Evolutionary conservation across 2,329 filamentous ascomycete species (phyloP).

Genomic region (Grosmannia huntii): DNA sequence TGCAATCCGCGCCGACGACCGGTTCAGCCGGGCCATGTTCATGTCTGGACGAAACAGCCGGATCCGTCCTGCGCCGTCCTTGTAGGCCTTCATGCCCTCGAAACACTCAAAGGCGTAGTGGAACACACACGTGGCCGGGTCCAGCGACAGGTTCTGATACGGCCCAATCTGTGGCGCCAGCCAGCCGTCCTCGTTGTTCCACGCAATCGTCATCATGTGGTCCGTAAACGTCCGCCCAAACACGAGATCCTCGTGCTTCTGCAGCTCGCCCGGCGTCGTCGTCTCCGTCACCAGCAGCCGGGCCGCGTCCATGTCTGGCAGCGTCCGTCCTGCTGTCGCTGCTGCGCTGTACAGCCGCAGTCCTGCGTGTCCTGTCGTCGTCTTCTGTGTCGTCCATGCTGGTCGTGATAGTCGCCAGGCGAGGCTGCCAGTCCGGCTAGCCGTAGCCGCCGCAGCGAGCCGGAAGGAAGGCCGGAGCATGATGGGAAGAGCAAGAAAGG

Average conservation of each 20-base stretch:
- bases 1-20: constrained; percentile 80
- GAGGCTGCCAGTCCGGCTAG: not conserved
- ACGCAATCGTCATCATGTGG: constrained; percentile 94
- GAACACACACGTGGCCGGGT: constrained; percentile 92
- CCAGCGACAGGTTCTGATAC: constrained; percentile 93
- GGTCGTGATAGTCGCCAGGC: constrained; percentile 7
- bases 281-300: constrained; percentile 67
- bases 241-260: constrained; percentile 67
- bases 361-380: not conserved
- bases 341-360: constrained; percentile 37
- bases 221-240: constrained; percentile 92
- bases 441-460: not conserved
- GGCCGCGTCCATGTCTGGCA: constrained; percentile 61
- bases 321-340: constrained; percentile 36
- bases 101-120: constrained; percentile 98
- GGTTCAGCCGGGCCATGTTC: constrained; percentile 94
- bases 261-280: constrained; percentile 58
- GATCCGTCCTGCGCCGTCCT: constrained; percentile 64
- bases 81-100: constrained; percentile 99
- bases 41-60: constrained; percentile 87
- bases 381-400: constrained; percentile 10
- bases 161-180: constrained; percentile 69
- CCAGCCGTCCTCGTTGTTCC: constrained; percentile 81
- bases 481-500: not conserved
- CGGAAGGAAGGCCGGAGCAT: constrained; percentile 36